Conservation (phyloP, 805 yeast genomes). For the Yarrowia osloensis region DNA sequence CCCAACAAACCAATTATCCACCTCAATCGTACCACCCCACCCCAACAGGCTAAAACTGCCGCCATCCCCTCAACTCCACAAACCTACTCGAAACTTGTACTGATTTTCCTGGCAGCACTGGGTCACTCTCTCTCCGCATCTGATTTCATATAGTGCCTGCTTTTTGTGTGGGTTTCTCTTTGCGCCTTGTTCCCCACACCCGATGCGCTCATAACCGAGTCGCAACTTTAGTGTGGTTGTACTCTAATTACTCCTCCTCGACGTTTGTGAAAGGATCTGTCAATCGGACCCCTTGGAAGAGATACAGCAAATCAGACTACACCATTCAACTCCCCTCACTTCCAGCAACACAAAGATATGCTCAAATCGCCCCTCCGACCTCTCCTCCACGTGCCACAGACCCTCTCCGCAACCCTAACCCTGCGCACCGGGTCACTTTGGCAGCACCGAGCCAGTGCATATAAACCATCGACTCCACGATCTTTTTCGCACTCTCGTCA, state of each 20-base stretch:
- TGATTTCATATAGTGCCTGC: no score
- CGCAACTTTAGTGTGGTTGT: neutral
- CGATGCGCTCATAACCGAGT: neutral
- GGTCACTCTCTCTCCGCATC: no score
- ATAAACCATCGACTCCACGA: neutral
- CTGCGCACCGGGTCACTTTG: slow-evolving; percentile 13
- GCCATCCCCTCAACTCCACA: no score
- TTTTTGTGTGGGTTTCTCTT: no score
- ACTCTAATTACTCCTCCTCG: neutral
- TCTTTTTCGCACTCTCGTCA: neutral
- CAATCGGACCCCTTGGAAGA: neutral
- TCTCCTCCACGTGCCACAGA: neutral
- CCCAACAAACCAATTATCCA: no score
- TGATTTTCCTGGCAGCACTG: no score
- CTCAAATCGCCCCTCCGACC: neutral
- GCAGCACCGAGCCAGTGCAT: slow-evolving; percentile 8
- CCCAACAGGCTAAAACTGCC: no score
- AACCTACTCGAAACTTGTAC: no score
- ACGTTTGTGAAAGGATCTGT: no score
- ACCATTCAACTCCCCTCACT: neutral
- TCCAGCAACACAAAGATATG: neutral
- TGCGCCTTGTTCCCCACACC: neutral
- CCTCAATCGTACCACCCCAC: no score
- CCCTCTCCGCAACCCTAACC: neutral
- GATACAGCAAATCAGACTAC: neutral